Evolutionary conservation across 1,284 basidiomycete genomes (phyloP), one percentile per base, ranked within the genome.

Genomic region (Cutaneotrichosporon cyanovorans): DNA sequence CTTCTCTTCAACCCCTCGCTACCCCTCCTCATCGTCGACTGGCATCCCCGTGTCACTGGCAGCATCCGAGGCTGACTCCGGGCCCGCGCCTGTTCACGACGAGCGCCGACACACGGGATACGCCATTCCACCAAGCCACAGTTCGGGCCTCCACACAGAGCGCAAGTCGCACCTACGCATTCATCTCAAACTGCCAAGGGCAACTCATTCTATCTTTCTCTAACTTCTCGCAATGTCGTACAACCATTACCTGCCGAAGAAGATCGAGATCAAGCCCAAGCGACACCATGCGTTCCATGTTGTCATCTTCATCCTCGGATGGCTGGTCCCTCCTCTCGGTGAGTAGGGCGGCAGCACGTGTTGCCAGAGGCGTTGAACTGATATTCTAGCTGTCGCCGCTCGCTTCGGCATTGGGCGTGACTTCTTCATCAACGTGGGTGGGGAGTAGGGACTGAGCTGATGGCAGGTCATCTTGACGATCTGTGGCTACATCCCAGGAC

Each of bases 321-420:
- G 85, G 4, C 75, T 92, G 40, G 79, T 92, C 50, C 88, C 89
- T 8, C 89, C 89, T 15, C 76, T 93, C 37, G 89, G 90, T 92
- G 40, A 51, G 78, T 75, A 10, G 11, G 12, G 25, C 25, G 8
- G 25, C 25, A 28, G 25, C 33, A 37, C 9, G 5, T 40, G n/a
- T 23, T 42, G 41, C 34, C 37, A 25, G 41, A 32, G 18, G 11
- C 19, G 14, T 44, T 10, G 25, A 7, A 12, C 37, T 38, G 37
- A 15, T 23, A 12, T 44, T 49, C 25, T 12, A 28, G 93, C 93
- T 53, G 90, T 98, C 34, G 87, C 89, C 25, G 84, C 89, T 22
- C 80, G 93, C 48, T 98, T 98, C 72, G 93, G 93, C 22, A 81
- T 97, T 59, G 91, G 48, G 36, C 74, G 72, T 36, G 93, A 96